A percentile compares a stretch with the other conserved stretches of the same genome.
phyloP scores from a whole-genome alignment of 1,284 basidiomycete species.

The Fomitiporia mediterranea region DNA sequence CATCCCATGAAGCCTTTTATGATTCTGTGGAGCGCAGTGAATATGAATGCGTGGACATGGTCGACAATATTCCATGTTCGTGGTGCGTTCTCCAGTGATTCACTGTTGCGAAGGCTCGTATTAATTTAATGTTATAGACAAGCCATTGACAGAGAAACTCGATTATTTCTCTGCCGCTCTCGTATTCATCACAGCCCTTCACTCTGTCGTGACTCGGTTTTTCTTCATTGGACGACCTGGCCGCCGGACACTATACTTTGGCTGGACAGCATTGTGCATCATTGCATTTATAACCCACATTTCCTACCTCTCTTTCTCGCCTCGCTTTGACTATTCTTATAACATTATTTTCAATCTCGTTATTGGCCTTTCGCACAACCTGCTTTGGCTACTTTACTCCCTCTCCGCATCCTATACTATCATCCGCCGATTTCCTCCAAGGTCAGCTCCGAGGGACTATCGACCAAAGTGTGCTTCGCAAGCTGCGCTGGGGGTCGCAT shows the following conservation, averaged over 20 bases:
- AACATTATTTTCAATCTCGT: conserved; percentile 86
- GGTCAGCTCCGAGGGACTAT: conserved; percentile 36
- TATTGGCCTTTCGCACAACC: conserved; percentile 75
- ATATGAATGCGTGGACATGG: conserved; percentile 93
- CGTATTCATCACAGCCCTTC: conserved; percentile 73
- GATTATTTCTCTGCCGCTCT: conserved; percentile 96
- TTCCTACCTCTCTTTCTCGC: conserved; percentile 71
- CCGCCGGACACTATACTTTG: conserved; percentile 23
- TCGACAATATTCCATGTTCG: conserved; percentile 89
- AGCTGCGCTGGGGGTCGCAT: conserved; percentile 57
- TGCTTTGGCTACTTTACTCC: conserved; percentile 80
- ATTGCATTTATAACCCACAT: conserved; percentile 63
- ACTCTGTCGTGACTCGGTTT: conserved; percentile 70
- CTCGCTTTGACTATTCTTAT: conserved; percentile 92
- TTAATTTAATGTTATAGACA: conserved; percentile 49
- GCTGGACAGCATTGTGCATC: conserved; percentile 45
- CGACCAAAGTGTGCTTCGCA: conserved; percentile 50
- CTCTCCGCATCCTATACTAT: conserved; percentile 48
- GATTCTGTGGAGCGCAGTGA: conserved; percentile 62
- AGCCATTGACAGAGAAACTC: conserved; percentile 79
- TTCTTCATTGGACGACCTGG: conserved; percentile 52
- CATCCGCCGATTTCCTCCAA: conserved; percentile 50
- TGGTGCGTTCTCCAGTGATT: conserved; percentile 44
- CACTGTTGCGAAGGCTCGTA: conserved; percentile 9
- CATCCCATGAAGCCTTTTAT: conserved; percentile 77